Percentiles rank a stretch among this genome's conserved stretches.
phyloP scores from a whole-genome alignment of 768 basidiomycete genomes.

The Kwoniella sp. region DNA sequence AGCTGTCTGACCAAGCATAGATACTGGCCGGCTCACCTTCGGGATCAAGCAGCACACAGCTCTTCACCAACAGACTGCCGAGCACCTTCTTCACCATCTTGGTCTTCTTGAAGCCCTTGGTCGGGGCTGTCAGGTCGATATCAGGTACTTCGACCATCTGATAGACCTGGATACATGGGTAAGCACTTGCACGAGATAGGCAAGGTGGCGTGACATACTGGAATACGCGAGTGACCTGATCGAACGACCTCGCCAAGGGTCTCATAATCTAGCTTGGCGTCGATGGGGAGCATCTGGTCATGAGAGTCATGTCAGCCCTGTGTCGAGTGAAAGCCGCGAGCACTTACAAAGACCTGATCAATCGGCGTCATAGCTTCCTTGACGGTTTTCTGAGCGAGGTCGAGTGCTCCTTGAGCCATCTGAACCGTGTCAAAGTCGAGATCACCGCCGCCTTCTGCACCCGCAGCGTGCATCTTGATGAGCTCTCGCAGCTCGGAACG shows the following conservation, averaged over 20 bases:
- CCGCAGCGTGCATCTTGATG: conserved; percentile 77
- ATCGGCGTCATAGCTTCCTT: conserved; percentile 48
- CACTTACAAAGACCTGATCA: conserved; percentile 33
- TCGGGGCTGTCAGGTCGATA: conserved; percentile 39
- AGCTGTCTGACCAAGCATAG: not conserved
- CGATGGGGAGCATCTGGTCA: conserved; percentile 87
- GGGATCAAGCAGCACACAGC: conserved; percentile 77
- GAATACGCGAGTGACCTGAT: conserved; percentile 80
- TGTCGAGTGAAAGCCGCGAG: conserved; percentile 1
- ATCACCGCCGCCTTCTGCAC: conserved; percentile 70
- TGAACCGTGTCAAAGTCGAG: conserved; percentile 79
- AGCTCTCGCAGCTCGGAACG: conserved; percentile 79
- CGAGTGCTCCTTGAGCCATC: conserved; percentile 83
- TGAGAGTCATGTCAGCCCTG: conserved; percentile 41
- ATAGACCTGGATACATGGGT: no score
- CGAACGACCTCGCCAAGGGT: conserved; percentile 69
- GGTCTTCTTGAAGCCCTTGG: conserved; percentile 23
- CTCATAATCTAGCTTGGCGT: conserved; percentile 74
- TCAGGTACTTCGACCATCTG: conserved; percentile 62
- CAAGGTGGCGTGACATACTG: no score
- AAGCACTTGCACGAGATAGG: no score
- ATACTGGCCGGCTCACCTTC: conserved; percentile 55
- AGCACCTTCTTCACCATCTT: conserved; percentile 71
- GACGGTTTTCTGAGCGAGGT: conserved; percentile 67
- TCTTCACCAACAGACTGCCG: conserved; percentile 82